Evolutionary conservation across 352 stramenopile species (phyloP), one percentile per base, ranked within the genome.

Genomic region (Phytophthora pluvialis): DNA sequence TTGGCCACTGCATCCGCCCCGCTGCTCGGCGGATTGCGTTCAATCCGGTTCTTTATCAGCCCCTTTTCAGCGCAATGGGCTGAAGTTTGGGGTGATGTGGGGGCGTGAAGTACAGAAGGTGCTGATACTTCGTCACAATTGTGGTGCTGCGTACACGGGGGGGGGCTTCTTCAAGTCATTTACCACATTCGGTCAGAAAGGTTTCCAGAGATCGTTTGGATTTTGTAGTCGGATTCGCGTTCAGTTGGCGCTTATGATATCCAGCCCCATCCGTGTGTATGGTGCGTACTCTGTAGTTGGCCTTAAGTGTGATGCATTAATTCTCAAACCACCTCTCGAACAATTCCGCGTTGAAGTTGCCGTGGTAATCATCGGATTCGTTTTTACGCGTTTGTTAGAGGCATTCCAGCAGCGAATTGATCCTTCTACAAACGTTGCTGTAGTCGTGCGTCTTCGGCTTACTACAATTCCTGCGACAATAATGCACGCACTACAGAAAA

Each of bases 401-500:
- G 36, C 36, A 26, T 31, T 64, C 45, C 5, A 55, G 45, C n/a
- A 44, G n/a, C 6, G 33, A 43, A 48, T 63, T 55, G 44, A 63
- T 3, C 33, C 33, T 18, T 31, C 26, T 5, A 63, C 55, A 49
- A 55, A 63, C 4, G 13, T 12, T 0, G 10, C 55, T 7, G 15
- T 40, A 6, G 44, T 63, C 2, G 51, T 39, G 1, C 18, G 18
- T 4, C 55, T 35, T n/a, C 38, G 16, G 8, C 8, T 48, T 15
- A 4, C n/a, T 11, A 56, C 47, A 42, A 57, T 56, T 5, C 45
- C 46, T 10, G 46, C 46, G 4, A 36, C 56, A 36, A 57, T 16
- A 50, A 52, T 64, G 6, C 54, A 54, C 13, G 9, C 54, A 47
- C 54, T 54, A 60, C 6, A 48, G 13, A n/a, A 32, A 48, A 48